Evolutionary conservation across 179 eudicot genomes (phyloP), one percentile per base, ranked within the genome.

Genomic region (Amaranthus tricolor): DNA sequence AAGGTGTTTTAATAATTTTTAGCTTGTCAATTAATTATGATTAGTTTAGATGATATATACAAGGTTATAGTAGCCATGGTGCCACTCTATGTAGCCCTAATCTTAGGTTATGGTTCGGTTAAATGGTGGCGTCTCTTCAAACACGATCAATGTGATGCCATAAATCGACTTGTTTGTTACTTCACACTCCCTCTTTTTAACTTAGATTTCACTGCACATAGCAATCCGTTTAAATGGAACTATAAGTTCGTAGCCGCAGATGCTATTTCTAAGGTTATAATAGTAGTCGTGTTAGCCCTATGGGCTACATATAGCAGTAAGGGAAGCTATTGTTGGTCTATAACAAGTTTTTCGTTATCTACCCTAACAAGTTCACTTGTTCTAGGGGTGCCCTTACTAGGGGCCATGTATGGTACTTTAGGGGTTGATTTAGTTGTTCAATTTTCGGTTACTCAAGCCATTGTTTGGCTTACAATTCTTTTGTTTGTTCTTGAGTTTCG

Each of bases 81-180:
- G 8, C 97, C 97, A 20, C 89, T 92, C 31, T 92, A 92, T 68
- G 82, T 85, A 3, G 93, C 96, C 0, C 78, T 92, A 31, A 55
- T 84, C 11, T 53, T 92, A 60, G 97, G 97, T 0, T 92, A 90
- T 50, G 91, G 88, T 6, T 90, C 97, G 0, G 86, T 92, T 8
- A 90, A 80, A 51, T 90, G 93, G 93, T 92, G 97, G 97, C 82
- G 78, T 8, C 70, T 92, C 6, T 88, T 92, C 67, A 87, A 75
- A 2, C 76, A 82, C 0, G 91, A 92, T 13, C 90, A 92, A 13
- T 79, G 88, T 14, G 88, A 92, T 13, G 96, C 94, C 12, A 84
- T 92, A 9, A 90, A 92, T 79, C 80, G 83, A 16, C 76, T 92
- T 0, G 94, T 88, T 17, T 90, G 85, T 66, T 90, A 82, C 48